Percentiles rank a stretch among this genome's conserved stretches.
phyloP scores from a whole-genome alignment of 1,139 yeast genomes.

The Saccharomyces hybrid region DNA sequence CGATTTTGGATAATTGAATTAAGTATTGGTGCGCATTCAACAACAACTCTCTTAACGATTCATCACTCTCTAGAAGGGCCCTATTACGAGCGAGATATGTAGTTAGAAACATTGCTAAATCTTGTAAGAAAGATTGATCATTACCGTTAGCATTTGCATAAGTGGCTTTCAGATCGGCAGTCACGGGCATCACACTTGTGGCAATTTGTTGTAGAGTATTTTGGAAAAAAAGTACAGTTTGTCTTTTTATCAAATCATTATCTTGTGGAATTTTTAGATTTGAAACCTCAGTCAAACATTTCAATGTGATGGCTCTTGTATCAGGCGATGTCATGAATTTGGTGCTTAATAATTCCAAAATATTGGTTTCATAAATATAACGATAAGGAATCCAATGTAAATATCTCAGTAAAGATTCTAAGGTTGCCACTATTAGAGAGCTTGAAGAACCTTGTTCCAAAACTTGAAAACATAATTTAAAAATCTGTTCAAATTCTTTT shows the following conservation, averaged over 20 bases:
- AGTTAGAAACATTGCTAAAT: slow-evolving; percentile 86
- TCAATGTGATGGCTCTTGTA: slow-evolving; percentile 76
- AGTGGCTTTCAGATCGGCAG: slow-evolving; percentile 63
- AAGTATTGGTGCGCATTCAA: slow-evolving; percentile 72
- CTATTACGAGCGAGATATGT: slow-evolving; percentile 78
- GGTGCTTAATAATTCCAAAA: slow-evolving; percentile 61
- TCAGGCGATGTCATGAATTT: slow-evolving; percentile 75
- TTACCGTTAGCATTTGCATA: slow-evolving; percentile 70
- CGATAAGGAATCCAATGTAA: slow-evolving; percentile 92
- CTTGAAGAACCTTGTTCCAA: slow-evolving; percentile 82
- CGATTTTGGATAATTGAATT: slow-evolving; percentile 79
- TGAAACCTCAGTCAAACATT: slow-evolving; percentile 88
- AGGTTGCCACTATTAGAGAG: slow-evolving; percentile 74
- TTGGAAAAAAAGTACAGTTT: slow-evolving; percentile 64
- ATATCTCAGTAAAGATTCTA: slow-evolving; percentile 75
- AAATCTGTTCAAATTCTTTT: slow-evolving; percentile 87
- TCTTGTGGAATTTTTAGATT: slow-evolving; percentile 54
- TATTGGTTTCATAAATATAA: slow-evolving; percentile 80
- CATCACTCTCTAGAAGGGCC: slow-evolving; percentile 59
- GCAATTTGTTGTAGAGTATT: slow-evolving; percentile 63
- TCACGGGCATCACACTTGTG: slow-evolving; percentile 61
- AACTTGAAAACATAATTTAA: slow-evolving; percentile 86
- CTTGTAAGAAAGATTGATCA: slow-evolving; percentile 93
- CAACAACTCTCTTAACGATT: slow-evolving; percentile 50
- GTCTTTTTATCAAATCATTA: slow-evolving; percentile 40